phyloP scores from a whole-genome alignment of 129 eudicot species.

The Helianthus tuberosus region DNA sequence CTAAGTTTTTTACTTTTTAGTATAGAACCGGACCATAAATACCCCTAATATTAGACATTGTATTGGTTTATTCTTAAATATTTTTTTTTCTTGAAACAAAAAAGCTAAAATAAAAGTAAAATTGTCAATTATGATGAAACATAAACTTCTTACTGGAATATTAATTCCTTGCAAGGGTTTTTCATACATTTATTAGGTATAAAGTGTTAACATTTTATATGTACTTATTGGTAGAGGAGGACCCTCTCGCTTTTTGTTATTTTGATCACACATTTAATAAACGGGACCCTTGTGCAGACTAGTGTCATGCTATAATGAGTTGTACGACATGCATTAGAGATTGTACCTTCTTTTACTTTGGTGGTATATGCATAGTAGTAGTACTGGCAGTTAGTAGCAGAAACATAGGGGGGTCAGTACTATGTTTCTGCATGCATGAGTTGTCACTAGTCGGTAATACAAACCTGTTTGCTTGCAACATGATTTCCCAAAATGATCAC shows the following conservation, averaged over 20 bases:
- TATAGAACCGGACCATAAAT: too few relatives aligned
- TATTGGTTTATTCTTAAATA: too few relatives aligned
- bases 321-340: not conserved
- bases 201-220: too few relatives aligned
- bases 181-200: too few relatives aligned
- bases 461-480: constrained; percentile 23
- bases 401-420: constrained; percentile 34
- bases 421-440: constrained; percentile 33
- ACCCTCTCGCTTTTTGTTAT: not conserved
- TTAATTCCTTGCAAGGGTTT: too few relatives aligned
- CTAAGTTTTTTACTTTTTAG: too few relatives aligned
- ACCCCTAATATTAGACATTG: too few relatives aligned
- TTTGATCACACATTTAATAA: not conserved
- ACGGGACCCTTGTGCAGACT: not conserved
- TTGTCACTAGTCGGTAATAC: constrained; percentile 24
- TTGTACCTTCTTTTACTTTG: not conserved
- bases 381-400: constrained; percentile 7
- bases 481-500: not conserved
- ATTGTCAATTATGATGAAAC: too few relatives aligned
- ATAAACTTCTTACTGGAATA: too few relatives aligned
- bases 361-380: not conserved
- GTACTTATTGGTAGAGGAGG: not conserved
- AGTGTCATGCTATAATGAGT: not conserved
- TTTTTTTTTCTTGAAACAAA: too few relatives aligned
- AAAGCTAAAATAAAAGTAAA: too few relatives aligned